Percentiles rank a stretch among this genome's conserved stretches.
Conservation (phyloP, 2,329 filamentous ascomycete genomes). For the Fusarium stilboides region DNA sequence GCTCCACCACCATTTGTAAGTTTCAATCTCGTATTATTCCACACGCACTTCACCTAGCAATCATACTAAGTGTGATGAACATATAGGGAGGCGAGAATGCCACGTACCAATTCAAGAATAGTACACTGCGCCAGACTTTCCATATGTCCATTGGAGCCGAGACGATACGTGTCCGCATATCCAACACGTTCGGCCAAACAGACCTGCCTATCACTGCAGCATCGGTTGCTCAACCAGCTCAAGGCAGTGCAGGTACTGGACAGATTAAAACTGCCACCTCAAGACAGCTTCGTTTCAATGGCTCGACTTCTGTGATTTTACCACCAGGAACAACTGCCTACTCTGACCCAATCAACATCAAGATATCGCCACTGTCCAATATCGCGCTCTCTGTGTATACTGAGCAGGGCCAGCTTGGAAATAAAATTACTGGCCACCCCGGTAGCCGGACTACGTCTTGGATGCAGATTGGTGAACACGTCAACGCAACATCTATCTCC, state of each 20-base stretch:
- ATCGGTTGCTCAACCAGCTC: conserved; percentile 16
- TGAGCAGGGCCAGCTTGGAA: conserved; percentile 28
- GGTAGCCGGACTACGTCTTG: conserved; percentile 39
- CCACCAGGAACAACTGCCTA: conserved; percentile 17
- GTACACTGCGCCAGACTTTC: conserved; percentile 32
- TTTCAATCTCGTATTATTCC: neutral
- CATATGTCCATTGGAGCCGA: conserved; percentile 29
- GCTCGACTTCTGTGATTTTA: conserved; percentile 21
- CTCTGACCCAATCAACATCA: conserved; percentile 33
- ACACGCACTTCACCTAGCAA: fast-evolving
- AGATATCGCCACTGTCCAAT: conserved; percentile 24
- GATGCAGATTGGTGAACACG: conserved; percentile 32
- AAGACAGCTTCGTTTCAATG: conserved; percentile 20
- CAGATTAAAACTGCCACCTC: conserved; percentile 21
- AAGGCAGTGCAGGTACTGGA: conserved; percentile 24
- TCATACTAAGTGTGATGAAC: neutral
- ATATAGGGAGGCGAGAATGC: conserved; percentile 26
- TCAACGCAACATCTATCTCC: conserved; percentile 32
- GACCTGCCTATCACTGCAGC: conserved; percentile 25
- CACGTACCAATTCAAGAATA: conserved; percentile 29
- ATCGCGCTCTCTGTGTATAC: conserved; percentile 31
- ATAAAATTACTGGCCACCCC: conserved; percentile 34
- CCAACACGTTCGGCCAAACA: conserved; percentile 37
- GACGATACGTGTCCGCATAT: conserved; percentile 26
- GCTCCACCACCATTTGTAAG: conserved; percentile 36